These are phyloP conservation scores for Coprinopsis cinerea DNA, from an alignment of 768 basidiomycete genomes.

Conservation along the genomic window DNA sequence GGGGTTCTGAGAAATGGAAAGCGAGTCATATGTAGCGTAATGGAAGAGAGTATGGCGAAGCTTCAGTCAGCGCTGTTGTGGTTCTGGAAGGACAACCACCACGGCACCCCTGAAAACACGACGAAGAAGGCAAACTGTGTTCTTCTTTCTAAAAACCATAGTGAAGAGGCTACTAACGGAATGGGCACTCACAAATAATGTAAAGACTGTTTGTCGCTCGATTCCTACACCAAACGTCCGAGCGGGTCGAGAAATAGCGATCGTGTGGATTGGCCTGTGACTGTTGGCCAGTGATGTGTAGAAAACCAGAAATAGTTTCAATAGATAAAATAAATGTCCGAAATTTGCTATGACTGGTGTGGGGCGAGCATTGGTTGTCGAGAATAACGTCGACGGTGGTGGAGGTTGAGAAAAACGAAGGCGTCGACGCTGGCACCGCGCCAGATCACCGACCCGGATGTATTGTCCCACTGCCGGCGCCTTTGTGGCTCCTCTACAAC, in stretches of 20 bases:
- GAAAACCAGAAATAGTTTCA: background rate
- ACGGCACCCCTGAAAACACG: background rate
- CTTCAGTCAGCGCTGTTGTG: background rate
- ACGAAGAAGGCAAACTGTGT: background rate
- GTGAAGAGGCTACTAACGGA: background rate
- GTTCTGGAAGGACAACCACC: background rate
- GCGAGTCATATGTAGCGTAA: background rate
- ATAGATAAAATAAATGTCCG: constrained; percentile 1
- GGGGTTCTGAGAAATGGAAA: too few relatives aligned
- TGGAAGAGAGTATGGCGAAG: background rate
- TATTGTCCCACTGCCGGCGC: background rate
- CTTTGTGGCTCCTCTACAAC: too few relatives aligned
- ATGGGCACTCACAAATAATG: background rate
- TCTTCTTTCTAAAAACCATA: background rate
- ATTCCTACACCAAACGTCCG: background rate
- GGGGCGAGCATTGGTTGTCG: background rate
- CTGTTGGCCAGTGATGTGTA: background rate
- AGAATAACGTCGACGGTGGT: background rate
- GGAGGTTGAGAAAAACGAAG: background rate
- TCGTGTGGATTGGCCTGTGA: background rate
- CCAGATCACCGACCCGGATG: constrained; percentile 3
- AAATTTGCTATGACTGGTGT: background rate
- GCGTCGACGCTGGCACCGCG: constrained; percentile 3
- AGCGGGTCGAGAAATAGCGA: background rate
- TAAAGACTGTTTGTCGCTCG: background rate